These are phyloP conservation scores for Nothomitra cinnamomea DNA, from an alignment of 2,329 filamentous ascomycete species.

Conservation along the genomic window DNA sequence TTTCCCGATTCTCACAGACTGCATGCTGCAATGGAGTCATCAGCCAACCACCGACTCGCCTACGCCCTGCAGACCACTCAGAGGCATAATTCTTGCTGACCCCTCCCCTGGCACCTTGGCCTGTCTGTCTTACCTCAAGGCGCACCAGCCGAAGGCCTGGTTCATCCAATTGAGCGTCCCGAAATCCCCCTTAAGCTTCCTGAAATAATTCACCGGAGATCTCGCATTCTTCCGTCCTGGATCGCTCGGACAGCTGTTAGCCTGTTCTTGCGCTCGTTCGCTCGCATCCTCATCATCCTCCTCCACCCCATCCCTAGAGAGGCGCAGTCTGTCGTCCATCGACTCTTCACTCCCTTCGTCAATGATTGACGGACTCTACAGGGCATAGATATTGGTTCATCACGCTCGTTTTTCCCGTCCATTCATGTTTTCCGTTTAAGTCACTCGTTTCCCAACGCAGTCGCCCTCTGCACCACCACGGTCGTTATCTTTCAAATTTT, in stretches of 20 bases:
- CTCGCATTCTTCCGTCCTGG: conserved; percentile 3
- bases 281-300: background rate
- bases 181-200: background rate
- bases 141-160: background rate
- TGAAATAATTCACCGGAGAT: background rate
- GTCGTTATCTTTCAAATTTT: background rate
- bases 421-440: background rate
- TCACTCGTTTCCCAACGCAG: conserved; percentile 1
- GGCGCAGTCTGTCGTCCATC: too few relatives aligned
- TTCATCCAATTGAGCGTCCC: background rate
- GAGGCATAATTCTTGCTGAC: background rate
- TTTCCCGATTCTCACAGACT: background rate
- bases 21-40: background rate
- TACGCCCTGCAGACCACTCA: background rate
- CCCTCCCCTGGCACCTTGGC: background rate
- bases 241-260: background rate
- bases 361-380: background rate
- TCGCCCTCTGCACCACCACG: background rate
- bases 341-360: background rate
- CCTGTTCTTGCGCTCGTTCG: background rate
- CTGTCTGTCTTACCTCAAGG: background rate
- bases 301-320: background rate
- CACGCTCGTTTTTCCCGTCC: background rate
- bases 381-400: background rate
- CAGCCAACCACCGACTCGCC: background rate